Conservation (phyloP, 2,329 filamentous ascomycete species). For the Cytospora leucostoma region DNA sequence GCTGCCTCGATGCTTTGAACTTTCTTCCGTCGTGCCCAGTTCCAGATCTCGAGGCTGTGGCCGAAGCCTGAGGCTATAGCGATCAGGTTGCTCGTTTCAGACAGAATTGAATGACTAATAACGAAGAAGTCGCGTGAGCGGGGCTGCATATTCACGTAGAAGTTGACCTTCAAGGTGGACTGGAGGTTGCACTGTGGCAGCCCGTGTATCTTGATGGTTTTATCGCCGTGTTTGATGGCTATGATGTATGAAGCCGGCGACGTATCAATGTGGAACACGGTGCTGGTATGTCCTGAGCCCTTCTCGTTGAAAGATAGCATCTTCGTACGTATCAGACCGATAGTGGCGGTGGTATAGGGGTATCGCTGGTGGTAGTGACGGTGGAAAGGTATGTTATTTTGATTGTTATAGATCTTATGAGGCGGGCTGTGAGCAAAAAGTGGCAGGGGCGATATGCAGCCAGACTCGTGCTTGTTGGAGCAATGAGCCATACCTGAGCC, state of each 20-base stretch:
- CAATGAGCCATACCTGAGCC: not conserved
- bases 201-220: conserved; percentile 35
- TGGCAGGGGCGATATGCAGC: not conserved
- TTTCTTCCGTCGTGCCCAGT: conserved; percentile 42
- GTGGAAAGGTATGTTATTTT: conserved; percentile 3
- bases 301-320: conserved; percentile 35
- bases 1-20: conserved; percentile 42
- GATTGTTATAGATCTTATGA: conserved; percentile 24
- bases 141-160: conserved; percentile 42
- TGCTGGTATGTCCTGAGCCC: conserved; percentile 32
- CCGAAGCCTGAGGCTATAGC: conserved; percentile 44
- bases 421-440: conserved; percentile 20
- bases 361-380: not conserved
- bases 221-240: conserved; percentile 39
- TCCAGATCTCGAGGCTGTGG: conserved; percentile 42
- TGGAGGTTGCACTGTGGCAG: conserved; percentile 33
- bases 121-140: conserved; percentile 46
- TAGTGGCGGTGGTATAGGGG: not conserved
- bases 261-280: conserved; percentile 40
- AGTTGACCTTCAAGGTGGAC: conserved; percentile 40
- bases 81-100: conserved; percentile 40
- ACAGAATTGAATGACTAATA: conserved; percentile 45
- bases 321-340: conserved; percentile 25
- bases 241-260: conserved; percentile 38
- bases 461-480: conserved; percentile 5